Base-by-base conservation (phyloP, 2,329 filamentous ascomycete species). In the Colletotrichum musicola region DNA sequence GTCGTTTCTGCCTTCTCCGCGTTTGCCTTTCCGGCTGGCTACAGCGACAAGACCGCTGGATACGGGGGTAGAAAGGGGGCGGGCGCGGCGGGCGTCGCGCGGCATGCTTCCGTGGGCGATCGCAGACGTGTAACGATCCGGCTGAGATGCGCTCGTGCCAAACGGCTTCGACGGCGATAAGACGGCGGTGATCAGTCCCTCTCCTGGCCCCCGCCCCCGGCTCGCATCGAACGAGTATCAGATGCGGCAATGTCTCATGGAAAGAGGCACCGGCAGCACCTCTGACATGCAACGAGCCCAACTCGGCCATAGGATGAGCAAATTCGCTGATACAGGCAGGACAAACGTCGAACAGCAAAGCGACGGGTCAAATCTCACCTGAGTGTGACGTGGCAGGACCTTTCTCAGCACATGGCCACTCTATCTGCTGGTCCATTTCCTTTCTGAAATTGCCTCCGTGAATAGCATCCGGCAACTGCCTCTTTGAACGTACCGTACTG, bases 321-420 rank as follows among this genome's bases (percentile, higher is more conserved):
- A 53, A 30, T 40, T 49, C 50, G 22, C 38, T 38, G 27, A 65
- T n/a, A 42, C 62, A 40, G 42, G 38, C 42, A 35, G 6, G 35
- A 40, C 22, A 38, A 46, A 65, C n/a, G n/a, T 22, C 10, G 30
- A 35, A 35, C 30, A 35, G 30, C 30, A 35, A 68, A 54, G 47
- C 65, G 62, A 68, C 55, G 62, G 65, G 55, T 68, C 65, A 65
- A 60, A 59, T 68, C 65, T 68, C 65, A 68, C 55, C 62, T 38
- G 14, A 35, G 49, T 55, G 62, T 68, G 65, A 68, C 65, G 65
- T 68, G 62, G 65, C 65, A 65, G 49, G 44, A 40, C 40, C 40
- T 47, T 35, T 35, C 30, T 35, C 62, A 55, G 40, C 62, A 64
- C 55, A 59, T 54, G 61, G 62, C 44, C 40, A 35, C 30, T 10